A percentile compares a stretch with the other conserved stretches of the same genome.
Evolutionary conservation across 257 asterid genomes (phyloP).

Genomic region (Vinca minor): DNA sequence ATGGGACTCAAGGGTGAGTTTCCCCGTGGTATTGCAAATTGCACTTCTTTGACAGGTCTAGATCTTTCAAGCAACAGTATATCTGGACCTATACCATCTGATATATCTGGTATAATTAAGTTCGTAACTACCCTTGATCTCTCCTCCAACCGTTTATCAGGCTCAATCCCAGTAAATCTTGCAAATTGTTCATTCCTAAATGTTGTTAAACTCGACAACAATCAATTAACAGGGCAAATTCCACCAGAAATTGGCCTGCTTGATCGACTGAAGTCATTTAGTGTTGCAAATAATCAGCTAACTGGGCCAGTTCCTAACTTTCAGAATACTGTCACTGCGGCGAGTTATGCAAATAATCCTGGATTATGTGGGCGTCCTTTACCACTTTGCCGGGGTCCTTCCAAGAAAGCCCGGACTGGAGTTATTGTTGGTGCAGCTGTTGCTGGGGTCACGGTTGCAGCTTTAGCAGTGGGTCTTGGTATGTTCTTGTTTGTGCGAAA

Average conservation of each 20-base stretch:
- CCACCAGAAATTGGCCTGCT: constrained; percentile 28
- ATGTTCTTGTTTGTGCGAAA: constrained; percentile 28
- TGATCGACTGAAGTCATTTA: constrained; percentile 27
- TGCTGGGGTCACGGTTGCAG: constrained; percentile 35
- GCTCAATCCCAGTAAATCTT: constrained; percentile 52
- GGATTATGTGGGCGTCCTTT: constrained; percentile 60
- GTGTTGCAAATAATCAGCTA: constrained; percentile 27
- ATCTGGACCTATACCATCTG: constrained; percentile 42
- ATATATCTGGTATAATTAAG: constrained; percentile 36
- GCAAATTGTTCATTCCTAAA: constrained; percentile 53
- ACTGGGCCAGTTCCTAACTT: constrained; percentile 32
- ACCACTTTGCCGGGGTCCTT: constrained; percentile 23
- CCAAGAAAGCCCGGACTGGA: constrained; percentile 23
- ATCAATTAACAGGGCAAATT: constrained; percentile 35
- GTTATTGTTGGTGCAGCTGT: constrained; percentile 31
- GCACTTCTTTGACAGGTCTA: constrained; percentile 62
- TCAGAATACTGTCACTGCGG: constrained; percentile 14
- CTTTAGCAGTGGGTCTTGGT: constrained; percentile 16
- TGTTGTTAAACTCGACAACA: constrained; percentile 43
- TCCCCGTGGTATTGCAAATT: constrained; percentile 48
- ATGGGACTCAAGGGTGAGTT: constrained; percentile 78
- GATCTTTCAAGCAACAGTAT: constrained; percentile 65
- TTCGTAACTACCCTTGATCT: constrained; percentile 51
- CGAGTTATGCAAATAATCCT: constrained; percentile 37
- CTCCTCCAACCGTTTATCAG: constrained; percentile 61